These are phyloP conservation scores for Dioscorea dumetorum DNA, from an alignment of 106 monocot species.

Conservation along the genomic window DNA sequence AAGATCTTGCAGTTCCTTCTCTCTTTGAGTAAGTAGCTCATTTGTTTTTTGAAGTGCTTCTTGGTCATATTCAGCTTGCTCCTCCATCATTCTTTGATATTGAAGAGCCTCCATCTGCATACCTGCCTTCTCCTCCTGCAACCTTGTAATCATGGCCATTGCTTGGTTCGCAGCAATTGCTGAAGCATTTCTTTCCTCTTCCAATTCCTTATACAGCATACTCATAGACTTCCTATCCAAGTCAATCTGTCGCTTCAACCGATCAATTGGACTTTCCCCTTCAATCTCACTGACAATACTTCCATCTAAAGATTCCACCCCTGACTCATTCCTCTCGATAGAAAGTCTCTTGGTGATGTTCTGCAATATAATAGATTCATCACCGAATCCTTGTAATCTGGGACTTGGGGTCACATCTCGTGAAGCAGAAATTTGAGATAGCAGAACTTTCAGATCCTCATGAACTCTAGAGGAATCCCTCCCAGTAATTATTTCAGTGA, in stretches of 20 bases:
- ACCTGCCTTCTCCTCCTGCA: slow-evolving; percentile 93
- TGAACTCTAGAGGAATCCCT: slow-evolving; percentile 48
- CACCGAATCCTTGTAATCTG: slow-evolving; percentile 8
- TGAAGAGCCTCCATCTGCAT: slow-evolving; percentile 98
- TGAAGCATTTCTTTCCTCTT: slow-evolving; percentile 90
- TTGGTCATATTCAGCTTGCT: slow-evolving; percentile 82
- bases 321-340: slow-evolving; percentile 67
- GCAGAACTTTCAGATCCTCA: slow-evolving; percentile 46
- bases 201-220: slow-evolving; percentile 70
- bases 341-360: slow-evolving; percentile 54
- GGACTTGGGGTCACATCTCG: slow-evolving; percentile 23
- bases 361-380: slow-evolving; percentile 26
- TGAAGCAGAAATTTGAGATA: slow-evolving; percentile 30
- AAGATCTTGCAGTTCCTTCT: slow-evolving; percentile 46
- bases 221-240: slow-evolving; percentile 72
- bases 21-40: slow-evolving; percentile 46
- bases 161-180: slow-evolving; percentile 88
- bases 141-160: slow-evolving; percentile 92
- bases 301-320: slow-evolving; percentile 57
- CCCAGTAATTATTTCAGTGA: slow-evolving; percentile 37
- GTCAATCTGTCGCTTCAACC: slow-evolving; percentile 60
- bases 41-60: slow-evolving; percentile 62
- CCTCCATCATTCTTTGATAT: slow-evolving; percentile 95
- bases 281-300: slow-evolving; percentile 74
- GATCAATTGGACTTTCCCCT: slow-evolving; percentile 55